Evolutionary conservation across 495 filamentous ascomycete genomes (phyloP), one percentile per base, ranked within the genome.

Genomic region (Neurospora africana): DNA sequence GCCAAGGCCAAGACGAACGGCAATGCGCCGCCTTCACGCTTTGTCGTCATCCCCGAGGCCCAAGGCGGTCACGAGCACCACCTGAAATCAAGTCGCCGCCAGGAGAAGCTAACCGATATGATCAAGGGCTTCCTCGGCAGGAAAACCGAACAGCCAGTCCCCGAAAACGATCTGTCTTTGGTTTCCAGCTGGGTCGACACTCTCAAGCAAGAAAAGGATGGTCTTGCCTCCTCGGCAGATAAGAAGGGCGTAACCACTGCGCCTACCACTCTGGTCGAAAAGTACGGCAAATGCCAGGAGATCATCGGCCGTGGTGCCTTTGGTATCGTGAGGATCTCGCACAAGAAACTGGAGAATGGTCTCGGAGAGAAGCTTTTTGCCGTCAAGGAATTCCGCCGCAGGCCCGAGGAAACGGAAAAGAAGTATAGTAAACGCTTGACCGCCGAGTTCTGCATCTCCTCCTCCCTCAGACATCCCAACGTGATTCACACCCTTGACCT

Each of bases 391-490:
- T 99, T 99, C 83, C 93, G 94, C 38, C 91, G 94, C 68, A 87
- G 95, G 21, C 96, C 96, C 5, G 92, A 95, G 74, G 96, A 99
- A 82, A 94, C 92, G 11, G 88, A 91, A 72, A 97, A 96, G 84
- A 96, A 97, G 81, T 99, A 99, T 78, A 94, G 95, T 84, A 99
- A 99, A 80, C 91, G 95, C 15, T 85, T 99, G 47, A 99, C 94
- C n/a, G 92, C 95, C 38, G 95, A 99, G 79, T 99, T 99, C 81
- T 99, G 96, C 82, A 98, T 99, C 76, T 98, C 95, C 2, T 98
- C 95, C 0, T 96, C 94, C 23, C 86, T 99, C 23, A 92, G 93
- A 65, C 95, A 99, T 78, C 95, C 95, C 11, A 99, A 99, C 79
- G 93, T 99, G 75, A 99, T 99, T 76, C 95, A 98, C 83, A 98